These are phyloP conservation scores for Pleodorina starrii DNA, from an alignment of 139 green algal genomes.

Conservation along the genomic window DNA sequence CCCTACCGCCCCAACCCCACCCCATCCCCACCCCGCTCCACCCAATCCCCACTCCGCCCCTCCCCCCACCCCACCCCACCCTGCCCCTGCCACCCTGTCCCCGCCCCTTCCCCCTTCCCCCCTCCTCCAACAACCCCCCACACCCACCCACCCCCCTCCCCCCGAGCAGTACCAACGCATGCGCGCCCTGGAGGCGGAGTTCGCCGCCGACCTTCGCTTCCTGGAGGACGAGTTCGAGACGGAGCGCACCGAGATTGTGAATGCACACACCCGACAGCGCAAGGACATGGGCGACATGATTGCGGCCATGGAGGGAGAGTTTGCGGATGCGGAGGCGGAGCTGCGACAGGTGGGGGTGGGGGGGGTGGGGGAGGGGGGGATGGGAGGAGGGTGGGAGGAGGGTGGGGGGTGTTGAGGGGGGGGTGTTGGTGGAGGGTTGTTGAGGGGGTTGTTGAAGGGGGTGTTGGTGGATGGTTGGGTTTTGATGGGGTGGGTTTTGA, in stretches of 20 bases:
- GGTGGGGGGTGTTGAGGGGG: no score
- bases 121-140: no score
- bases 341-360: constrained; percentile 60
- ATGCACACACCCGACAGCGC: constrained; percentile 75
- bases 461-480: neutral
- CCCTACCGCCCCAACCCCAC: no score
- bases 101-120: neutral
- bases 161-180: constrained; percentile 42
- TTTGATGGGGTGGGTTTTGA: no score
- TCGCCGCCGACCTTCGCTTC: constrained; percentile 68
- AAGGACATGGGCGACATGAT: constrained; percentile 90
- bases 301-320: constrained; percentile 81
- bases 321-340: constrained; percentile 68
- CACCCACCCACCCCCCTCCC: no score
- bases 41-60: no score
- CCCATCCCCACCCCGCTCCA: no score
- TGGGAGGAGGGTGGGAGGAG: no score
- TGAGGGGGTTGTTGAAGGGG: no score
- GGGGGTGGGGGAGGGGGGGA: neutral
- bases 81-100: neutral
- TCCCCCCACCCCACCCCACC: neutral
- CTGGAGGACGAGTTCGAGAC: constrained; percentile 84
- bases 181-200: constrained; percentile 74
- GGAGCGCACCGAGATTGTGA: constrained; percentile 75
- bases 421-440: no score